Evolutionary conservation across 257 asterid species (phyloP), one percentile per base, ranked within the genome.

Genomic region (Plantago ovata): DNA sequence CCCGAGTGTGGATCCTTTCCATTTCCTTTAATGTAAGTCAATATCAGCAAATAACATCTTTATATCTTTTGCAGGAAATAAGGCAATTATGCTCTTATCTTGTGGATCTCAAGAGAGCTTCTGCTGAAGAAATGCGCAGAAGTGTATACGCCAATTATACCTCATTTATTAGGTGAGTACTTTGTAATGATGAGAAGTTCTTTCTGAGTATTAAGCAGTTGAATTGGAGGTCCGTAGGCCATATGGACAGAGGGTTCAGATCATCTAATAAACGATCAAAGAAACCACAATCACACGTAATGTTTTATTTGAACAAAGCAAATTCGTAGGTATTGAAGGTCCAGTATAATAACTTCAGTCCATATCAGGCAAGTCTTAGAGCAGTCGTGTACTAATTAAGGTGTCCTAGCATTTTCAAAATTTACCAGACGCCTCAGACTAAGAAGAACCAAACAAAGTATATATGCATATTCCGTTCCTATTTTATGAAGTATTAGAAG

Each of bases 71-170:
- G 70, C 89, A 93, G 98, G 98, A 89, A 76, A 89, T 93, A 72
- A 84, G 97, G 68, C 98, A 89, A 64, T 66, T 93, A 65, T 89
- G 97, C 77, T 82, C 98, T 4, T 68, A 79, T 79, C 95, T 93
- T 38, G 74, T 89, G 80, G 98, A 93, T 70, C 82, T 93, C 77
- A 93, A 93, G 82, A 86, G 75, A 77, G 89, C 97, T 71, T 93
- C 98, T 62, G 98, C 98, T 47, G 98, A 93, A 76, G 98, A 89
- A 79, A 89, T 93, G 98, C 94, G 97, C 66, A 80, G 87, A 77
- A 93, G 98, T 75, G 98, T 93, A 43, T 93, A 82, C 69, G 96
- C 97, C 56, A 93, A 93, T 72, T 93, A 93, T 75, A 80, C 91
- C 65, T 92, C 98, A 67, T 93, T 93, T 76, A 93, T 93, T 58